Base-by-base conservation (phyloP, 208 protist genomes). In the Leishmania gerbilli region DNA sequence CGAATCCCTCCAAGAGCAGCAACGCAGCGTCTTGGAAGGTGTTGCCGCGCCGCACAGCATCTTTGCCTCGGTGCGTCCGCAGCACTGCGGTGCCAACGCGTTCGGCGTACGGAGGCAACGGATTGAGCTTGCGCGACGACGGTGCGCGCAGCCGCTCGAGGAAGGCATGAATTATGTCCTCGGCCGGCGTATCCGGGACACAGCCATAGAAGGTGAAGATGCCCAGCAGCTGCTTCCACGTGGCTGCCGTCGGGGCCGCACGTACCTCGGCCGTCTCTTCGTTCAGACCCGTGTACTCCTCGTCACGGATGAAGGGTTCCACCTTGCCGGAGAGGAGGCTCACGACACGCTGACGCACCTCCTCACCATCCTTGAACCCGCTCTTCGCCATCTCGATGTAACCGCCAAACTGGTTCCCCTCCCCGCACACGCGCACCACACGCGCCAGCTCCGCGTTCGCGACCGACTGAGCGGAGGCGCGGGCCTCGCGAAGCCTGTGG, bases 221-320 rank as follows among this genome's bases (percentile, higher is more conserved):
- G 47, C 95, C 95, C 5, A 98, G 85, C 71, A 98, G 84, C 83
- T 98, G 95, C 81, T 96, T 97, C 93, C 95, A 98, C 74, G 95
- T 96, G n/a, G 93, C 92, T 8, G 92, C 87, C 7, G 85, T 83
- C 1, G 88, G 90, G 3, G 85, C 71, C 9, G 87, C 62, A 27
- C 60, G 74, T 42, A 93, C 80, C 34, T 68, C 77, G 24, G 65
- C 64, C 8, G 74, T 79, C 2, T 45, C 79, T 37, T 87, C 80
- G 5, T 21, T 8, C 8, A 84, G 49, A 49, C 71, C 77, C 42
- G 34, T 68, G 79, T 96, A 98, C 83, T 90, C 85, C 49, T 91
- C 85, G 71, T 90, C 84, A 17, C 80, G 77, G 55, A 98, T 80
- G 86, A 98, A 98, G 24, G 91, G 88, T 79, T 98, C 92, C 55